phyloP scores from a whole-genome alignment of 2,329 filamentous ascomycete species.

The Aureobasidium pullulans region DNA sequence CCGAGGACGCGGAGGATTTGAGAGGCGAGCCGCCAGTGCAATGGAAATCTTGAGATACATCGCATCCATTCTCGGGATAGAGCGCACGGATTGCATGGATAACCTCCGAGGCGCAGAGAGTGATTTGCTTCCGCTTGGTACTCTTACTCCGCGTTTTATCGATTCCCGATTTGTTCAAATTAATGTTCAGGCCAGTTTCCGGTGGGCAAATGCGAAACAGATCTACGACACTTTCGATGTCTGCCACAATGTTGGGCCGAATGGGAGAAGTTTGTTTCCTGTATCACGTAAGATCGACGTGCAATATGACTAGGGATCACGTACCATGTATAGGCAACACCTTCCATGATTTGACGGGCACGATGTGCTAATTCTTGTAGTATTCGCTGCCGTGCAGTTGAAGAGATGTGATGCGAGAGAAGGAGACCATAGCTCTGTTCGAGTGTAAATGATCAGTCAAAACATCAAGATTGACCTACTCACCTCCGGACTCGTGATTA shows the following conservation, averaged over 20 bases:
- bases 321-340: slow-evolving; percentile 64
- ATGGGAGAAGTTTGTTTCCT: slow-evolving; percentile 56
- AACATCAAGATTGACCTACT: slow-evolving; percentile 14
- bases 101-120: slow-evolving; percentile 67
- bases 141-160: background rate
- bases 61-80: slow-evolving; percentile 67
- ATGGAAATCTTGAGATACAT: slow-evolving; percentile 15
- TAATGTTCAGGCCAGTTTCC: background rate
- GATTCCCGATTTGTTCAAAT: slow-evolving; percentile 21
- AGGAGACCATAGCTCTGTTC: slow-evolving; percentile 55
- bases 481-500: slow-evolving; percentile 84
- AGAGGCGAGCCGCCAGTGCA: slow-evolving; percentile 30
- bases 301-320: slow-evolving; percentile 23
- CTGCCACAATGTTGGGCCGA: slow-evolving; percentile 54
- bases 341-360: slow-evolving; percentile 54
- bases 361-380: slow-evolving; percentile 69
- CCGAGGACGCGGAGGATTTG: slow-evolving; percentile 41
- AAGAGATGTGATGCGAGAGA: slow-evolving; percentile 84
- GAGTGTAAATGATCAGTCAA: slow-evolving; percentile 25
- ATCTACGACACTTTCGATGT: slow-evolving; percentile 64
- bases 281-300: slow-evolving; percentile 20
- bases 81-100: slow-evolving; percentile 74
- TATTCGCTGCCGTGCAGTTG: slow-evolving; percentile 74
- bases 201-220: slow-evolving; percentile 43
- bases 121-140: slow-evolving; percentile 9